Evolutionary conservation across 2,329 filamentous ascomycete species (phyloP).

Genomic region (Colletotrichum abscissum): DNA sequence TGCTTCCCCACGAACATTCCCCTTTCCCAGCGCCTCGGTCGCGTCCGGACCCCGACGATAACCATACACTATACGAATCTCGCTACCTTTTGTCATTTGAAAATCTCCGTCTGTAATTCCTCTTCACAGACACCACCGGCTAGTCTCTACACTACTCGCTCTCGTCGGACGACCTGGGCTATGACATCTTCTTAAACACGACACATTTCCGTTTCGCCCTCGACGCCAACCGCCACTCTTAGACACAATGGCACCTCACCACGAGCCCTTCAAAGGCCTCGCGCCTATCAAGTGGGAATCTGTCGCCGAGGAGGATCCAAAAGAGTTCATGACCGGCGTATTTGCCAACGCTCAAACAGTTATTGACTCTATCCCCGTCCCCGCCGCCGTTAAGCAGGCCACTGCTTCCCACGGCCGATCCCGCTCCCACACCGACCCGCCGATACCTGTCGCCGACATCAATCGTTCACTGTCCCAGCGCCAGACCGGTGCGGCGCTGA

Average conservation of each 20-base stretch:
- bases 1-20: slow-evolving; percentile 19
- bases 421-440: slow-evolving; percentile 68
- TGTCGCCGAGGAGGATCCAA: slow-evolving; percentile 58
- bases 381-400: slow-evolving; percentile 46
- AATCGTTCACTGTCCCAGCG: slow-evolving; percentile 55
- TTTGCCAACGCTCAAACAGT: slow-evolving; percentile 77
- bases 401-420: slow-evolving; percentile 58
- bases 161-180: slow-evolving; percentile 13
- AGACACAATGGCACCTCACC: slow-evolving; percentile 63
- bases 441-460: slow-evolving; percentile 62
- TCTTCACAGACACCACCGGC: not conserved
- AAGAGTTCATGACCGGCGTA: slow-evolving; percentile 65
- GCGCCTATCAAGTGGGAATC: slow-evolving; percentile 65
- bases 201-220: not conserved
- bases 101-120: not conserved
- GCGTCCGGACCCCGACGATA: slow-evolving; percentile 3
- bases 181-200: slow-evolving; percentile 23
- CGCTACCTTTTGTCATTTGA: not conserved
- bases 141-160: not conserved
- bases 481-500: slow-evolving; percentile 59
- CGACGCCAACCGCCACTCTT: not conserved
- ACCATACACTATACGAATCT: not conserved
- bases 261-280: slow-evolving; percentile 69
- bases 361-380: slow-evolving; percentile 77
- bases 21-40: not conserved